Base-by-base conservation (phyloP, 176 grass and related monocot species). In the Oryza meyeriana region DNA sequence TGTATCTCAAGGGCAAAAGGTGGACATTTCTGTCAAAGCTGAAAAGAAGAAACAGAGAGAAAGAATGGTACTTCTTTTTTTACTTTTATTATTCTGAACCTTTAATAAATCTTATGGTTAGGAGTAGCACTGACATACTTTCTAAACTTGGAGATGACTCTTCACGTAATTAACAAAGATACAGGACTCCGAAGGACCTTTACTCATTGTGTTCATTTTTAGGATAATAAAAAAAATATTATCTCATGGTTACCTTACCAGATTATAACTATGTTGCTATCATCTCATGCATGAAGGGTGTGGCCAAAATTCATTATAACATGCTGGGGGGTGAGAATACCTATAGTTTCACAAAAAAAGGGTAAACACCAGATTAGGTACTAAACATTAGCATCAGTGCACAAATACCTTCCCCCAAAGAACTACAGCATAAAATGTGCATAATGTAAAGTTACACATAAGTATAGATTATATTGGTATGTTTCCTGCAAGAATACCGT, bases 1-100 rank as follows among this genome's bases (percentile, higher is more conserved):
- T 93, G 79, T 98, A 39, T 38, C 79, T 79, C 90, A 94, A 88
- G 96, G 96, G 68, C 87, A 88, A 83, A 87, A 79, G 69, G 62
- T 91, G 36, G 90, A 98, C 28, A 90, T 94, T 86, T 98, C 96
- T 72, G 89, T 95, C n/a, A 98, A 98, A 91, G 22, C 90, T 36
- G 90, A 95, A 84, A 98, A 89, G 82, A 95, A 90, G 84, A 94
- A 45, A 69, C 89, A 93, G 62, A 85, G 77, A 84, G 96, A 95
- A 79, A 95, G 93, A 84, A 95, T 98, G 96, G 96, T 98, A 95
- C 25, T 66, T 83, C 52, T 82, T 16, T 74, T 6, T 59, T 83
- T 27, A n/a, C 20, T 38, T 69, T 48, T 6, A 52, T 6, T 64
- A 70, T 33, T 69, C 39, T 24, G 32, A 69, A 61, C 36, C 75